Conservation (phyloP, 2,329 filamentous ascomycete genomes). For the Mycogone perniciosa region DNA sequence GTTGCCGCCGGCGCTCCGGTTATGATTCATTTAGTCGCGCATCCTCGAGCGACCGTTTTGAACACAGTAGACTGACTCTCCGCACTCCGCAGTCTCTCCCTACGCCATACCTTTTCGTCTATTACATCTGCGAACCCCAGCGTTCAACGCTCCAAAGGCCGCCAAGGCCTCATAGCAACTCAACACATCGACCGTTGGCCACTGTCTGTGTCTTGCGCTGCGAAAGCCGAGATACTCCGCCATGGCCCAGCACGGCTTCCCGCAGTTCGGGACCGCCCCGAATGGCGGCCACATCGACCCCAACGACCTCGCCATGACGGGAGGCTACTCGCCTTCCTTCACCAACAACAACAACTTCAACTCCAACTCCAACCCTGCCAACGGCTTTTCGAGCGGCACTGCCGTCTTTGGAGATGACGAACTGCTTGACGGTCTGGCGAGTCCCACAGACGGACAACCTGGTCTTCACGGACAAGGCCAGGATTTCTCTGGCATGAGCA, state of each 20-base stretch:
- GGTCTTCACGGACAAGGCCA: slow-evolving; percentile 48
- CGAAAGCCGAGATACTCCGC: slow-evolving; percentile 12
- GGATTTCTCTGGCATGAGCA: slow-evolving; percentile 52
- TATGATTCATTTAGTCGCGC: slow-evolving; percentile 7
- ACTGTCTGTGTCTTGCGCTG: background rate
- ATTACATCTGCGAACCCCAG: slow-evolving; percentile 1
- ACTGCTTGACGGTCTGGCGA: slow-evolving; percentile 65
- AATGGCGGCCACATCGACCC: slow-evolving; percentile 67
- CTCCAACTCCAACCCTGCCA: slow-evolving; percentile 53
- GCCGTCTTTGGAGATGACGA: slow-evolving; percentile 84
- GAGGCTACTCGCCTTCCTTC: slow-evolving; percentile 55
- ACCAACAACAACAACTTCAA: slow-evolving; percentile 47
- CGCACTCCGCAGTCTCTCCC: slow-evolving; percentile 1
- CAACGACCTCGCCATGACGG: slow-evolving; percentile 69
- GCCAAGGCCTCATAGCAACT: background rate
- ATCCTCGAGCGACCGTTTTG: slow-evolving; percentile 1
- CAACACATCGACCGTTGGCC: background rate
- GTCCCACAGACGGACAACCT: slow-evolving; percentile 46
- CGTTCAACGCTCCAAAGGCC: background rate
- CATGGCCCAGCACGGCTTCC: slow-evolving; percentile 53
- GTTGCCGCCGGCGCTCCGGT: slow-evolving; percentile 9
- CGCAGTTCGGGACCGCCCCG: slow-evolving; percentile 48
- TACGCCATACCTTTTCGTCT: slow-evolving; percentile 1
- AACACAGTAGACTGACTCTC: background rate
- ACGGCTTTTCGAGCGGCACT: slow-evolving; percentile 70